Conservation (phyloP, 345 rosid genomes). For the Melaleuca quinquenervia region DNA sequence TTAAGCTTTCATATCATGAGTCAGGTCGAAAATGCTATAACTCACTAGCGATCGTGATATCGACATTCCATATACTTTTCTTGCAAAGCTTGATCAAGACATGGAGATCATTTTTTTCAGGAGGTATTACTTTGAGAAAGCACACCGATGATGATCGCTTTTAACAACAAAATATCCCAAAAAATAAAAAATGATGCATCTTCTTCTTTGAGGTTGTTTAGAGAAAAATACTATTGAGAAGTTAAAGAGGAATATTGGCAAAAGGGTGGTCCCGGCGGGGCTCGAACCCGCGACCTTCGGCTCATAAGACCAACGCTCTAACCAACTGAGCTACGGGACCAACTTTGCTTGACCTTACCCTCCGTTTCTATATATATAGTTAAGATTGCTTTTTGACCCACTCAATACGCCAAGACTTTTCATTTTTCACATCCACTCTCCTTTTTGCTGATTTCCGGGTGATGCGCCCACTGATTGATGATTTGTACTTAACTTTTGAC, state of each 20-base stretch:
- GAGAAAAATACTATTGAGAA: not conserved
- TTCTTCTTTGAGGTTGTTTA: not conserved
- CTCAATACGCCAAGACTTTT: not conserved
- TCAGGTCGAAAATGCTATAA: not conserved
- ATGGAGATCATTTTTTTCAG: not conserved
- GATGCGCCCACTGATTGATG: not conserved
- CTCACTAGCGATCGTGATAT: not conserved
- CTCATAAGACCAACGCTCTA: constrained; percentile 99
- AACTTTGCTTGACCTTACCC: rapidly evolving
- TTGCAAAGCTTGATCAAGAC: not conserved
- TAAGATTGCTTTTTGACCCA: not conserved
- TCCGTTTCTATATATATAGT: rapidly evolving
- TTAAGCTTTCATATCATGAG: not conserved
- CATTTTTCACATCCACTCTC: rapidly evolving
- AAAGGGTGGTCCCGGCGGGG: constrained; percentile 69
- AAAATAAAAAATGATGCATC: not conserved
- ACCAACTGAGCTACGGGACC: constrained; percentile 99
- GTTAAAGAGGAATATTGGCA: not conserved
- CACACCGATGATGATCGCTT: rapidly evolving
- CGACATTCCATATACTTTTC: not conserved
- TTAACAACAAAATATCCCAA: not conserved
- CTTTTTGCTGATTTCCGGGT: not conserved
- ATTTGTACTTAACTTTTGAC: not conserved
- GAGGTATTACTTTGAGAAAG: not conserved
- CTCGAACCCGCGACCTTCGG: constrained; percentile 96